Evolutionary conservation across 768 basidiomycete species (phyloP), one percentile per base, ranked within the genome.

Genomic region (Asterophora parasitica): DNA sequence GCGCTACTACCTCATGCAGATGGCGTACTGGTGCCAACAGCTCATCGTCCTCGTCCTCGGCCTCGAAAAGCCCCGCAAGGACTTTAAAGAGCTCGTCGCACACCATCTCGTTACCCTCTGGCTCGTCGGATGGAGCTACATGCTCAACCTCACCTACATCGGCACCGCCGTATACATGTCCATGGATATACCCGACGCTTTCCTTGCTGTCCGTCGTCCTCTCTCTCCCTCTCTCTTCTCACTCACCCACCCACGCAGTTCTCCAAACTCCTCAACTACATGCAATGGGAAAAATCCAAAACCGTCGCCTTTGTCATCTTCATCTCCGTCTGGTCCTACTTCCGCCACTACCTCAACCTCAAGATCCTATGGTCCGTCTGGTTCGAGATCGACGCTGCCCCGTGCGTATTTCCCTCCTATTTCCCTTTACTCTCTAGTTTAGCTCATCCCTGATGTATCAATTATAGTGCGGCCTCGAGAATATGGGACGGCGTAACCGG

Each of bases 31-130:
- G 96, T 78, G 82, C 39, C 94, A 98, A 61, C 93, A 99, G 63
- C 75, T 94, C 51, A 66, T 98, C 15, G 83, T 99, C 13, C 76
- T 97, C 7, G 69, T 87, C 2, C 77, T 94, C 10, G 72, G 83
- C 38, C 77, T 99, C 11, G 96, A 99, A 68, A 97, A 96, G 63
- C 95, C 96, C 0, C 79, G 96, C 42, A 92, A 88, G 63, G 96
- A 99, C 63, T 92, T 85, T 62, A 57, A 63, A 15, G 95, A 97
- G 64, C 81, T 97, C 12, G 78, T 96, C 15, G 77, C 77, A 0
- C 96, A 99, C 63, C 96, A 99, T 62, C 58, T 93, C 35, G 91
- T 98, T 43, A 97, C 96, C 0, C 74, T 98, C 10, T 99, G 93
- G 92, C 75, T 98, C 19, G 79, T 98, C 31, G 85, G 92, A 31